These are phyloP conservation scores for Pythium scleroteichum DNA, from an alignment of 352 stramenopile genomes.

Conservation along the genomic window DNA sequence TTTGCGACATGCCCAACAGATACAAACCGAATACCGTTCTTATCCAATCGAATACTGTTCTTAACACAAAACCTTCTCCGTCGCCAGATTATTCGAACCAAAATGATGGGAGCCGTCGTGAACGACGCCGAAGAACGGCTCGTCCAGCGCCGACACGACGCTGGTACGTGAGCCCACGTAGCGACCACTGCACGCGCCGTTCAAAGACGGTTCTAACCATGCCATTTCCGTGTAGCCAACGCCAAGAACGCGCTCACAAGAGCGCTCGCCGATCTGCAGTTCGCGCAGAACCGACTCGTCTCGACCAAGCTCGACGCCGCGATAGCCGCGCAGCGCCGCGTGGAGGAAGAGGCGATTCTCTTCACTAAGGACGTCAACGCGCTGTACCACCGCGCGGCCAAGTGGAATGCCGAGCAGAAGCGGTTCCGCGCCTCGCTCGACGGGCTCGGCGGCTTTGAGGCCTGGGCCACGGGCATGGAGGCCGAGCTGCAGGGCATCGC, in stretches of 20 bases:
- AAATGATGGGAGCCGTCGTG: slow-evolving; percentile 24
- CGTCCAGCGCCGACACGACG: slow-evolving; percentile 19
- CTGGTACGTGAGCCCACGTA: slow-evolving; percentile 4
- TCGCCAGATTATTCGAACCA: background rate
- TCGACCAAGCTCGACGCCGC: slow-evolving; percentile 49
- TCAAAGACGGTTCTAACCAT: background rate
- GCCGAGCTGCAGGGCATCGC: slow-evolving; percentile 52
- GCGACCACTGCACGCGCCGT: background rate
- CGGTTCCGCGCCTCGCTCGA: slow-evolving; percentile 51
- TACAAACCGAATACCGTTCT: slow-evolving; percentile 8
- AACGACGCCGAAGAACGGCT: slow-evolving; percentile 25
- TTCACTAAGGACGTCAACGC: slow-evolving; percentile 62
- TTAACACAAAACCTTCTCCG: background rate
- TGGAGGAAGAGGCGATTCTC: slow-evolving; percentile 58
- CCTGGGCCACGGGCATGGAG: slow-evolving; percentile 52
- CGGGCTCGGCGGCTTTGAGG: slow-evolving; percentile 54
- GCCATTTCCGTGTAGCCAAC: slow-evolving; percentile 12
- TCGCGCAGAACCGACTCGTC: slow-evolving; percentile 47
- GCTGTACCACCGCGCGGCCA: slow-evolving; percentile 57
- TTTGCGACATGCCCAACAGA: slow-evolving; percentile 9
- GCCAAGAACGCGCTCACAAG: slow-evolving; percentile 16
- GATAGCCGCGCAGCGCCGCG: slow-evolving; percentile 51
- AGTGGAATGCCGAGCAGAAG: slow-evolving; percentile 71
- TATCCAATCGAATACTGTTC: background rate
- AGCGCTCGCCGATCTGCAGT: slow-evolving; percentile 47